Evolutionary conservation across 805 yeast genomes (phyloP).

Genomic region (Teunomyces atbi): DNA sequence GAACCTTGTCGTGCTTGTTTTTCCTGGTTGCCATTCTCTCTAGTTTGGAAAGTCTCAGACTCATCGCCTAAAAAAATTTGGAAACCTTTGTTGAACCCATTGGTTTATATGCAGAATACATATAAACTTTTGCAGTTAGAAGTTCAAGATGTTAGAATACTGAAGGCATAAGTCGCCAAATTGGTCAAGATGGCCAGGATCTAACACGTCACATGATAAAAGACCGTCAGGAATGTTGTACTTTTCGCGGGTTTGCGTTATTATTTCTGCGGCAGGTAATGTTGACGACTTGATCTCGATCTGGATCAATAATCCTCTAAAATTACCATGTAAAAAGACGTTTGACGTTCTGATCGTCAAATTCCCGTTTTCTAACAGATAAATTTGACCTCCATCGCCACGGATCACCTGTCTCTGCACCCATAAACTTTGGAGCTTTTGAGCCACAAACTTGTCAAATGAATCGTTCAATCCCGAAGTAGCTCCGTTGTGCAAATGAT

Average conservation of each 20-base stretch:
- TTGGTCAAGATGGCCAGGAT: constrained; percentile 22
- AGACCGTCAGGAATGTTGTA: constrained; percentile 42
- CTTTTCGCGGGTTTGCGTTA: constrained; percentile 22
- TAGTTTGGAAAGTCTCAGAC: constrained; percentile 6
- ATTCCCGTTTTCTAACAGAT: constrained; percentile 52
- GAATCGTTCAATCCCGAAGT: constrained; percentile 56
- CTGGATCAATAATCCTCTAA: constrained; percentile 67
- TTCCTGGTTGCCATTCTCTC: constrained; percentile 7
- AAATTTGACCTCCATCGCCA: constrained; percentile 74
- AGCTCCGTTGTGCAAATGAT: constrained; percentile 48
- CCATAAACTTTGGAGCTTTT: constrained; percentile 71
- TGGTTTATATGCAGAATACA: neutral
- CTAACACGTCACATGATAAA: constrained; percentile 32
- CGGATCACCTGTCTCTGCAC: constrained; percentile 60
- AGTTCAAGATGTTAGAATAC: constrained; percentile 40
- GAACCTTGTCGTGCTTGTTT: constrained; percentile 15
- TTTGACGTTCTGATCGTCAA: constrained; percentile 64
- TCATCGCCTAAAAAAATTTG: constrained; percentile 3
- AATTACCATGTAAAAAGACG: constrained; percentile 69
- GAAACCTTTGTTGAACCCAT: neutral
- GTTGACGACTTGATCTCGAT: constrained; percentile 35
- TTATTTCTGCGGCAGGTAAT: neutral
- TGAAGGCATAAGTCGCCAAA: constrained; percentile 43
- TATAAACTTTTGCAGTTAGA: constrained; percentile 15
- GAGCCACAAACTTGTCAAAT: constrained; percentile 53